Evolutionary conservation across 1,284 basidiomycete genomes (phyloP).

Genomic region (Mycosarcoma maydis): DNA sequence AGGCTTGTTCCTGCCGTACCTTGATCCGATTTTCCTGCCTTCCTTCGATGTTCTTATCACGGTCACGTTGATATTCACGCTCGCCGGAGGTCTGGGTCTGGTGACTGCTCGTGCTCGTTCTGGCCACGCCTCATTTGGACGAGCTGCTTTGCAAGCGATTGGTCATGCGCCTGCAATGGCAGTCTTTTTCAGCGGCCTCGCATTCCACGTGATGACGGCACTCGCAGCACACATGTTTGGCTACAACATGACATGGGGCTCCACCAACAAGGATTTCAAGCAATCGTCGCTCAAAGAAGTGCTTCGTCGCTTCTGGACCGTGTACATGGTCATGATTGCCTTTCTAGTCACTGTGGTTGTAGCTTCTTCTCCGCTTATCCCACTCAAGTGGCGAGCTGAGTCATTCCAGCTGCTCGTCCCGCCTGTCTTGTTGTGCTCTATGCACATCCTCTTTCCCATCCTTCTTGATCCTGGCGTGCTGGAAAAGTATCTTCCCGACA

Average conservation of each 20-base stretch:
- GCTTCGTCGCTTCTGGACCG: conserved; percentile 74
- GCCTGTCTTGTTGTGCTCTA: neutral
- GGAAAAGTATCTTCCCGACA: conserved; percentile 1
- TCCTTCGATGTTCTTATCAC: conserved; percentile 79
- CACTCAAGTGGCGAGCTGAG: conserved; percentile 72
- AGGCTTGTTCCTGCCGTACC: conserved; percentile 74
- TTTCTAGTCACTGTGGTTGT: conserved; percentile 69
- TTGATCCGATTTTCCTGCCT: conserved; percentile 72
- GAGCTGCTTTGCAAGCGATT: conserved; percentile 70
- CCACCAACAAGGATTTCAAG: conserved; percentile 44
- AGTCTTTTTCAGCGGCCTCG: conserved; percentile 34
- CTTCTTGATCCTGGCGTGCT: conserved; percentile 44
- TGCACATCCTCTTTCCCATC: conserved; percentile 46
- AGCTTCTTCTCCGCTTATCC: conserved; percentile 69
- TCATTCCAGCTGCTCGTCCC: conserved; percentile 18
- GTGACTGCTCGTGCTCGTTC: conserved; percentile 80
- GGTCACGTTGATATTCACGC: conserved; percentile 79
- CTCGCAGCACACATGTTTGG: conserved; percentile 81
- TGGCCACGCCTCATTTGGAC: conserved; percentile 71
- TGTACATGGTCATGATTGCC: conserved; percentile 73
- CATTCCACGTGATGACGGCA: conserved; percentile 72
- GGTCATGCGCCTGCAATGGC: conserved; percentile 76
- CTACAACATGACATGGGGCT: conserved; percentile 81
- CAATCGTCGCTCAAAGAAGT: conserved; percentile 61
- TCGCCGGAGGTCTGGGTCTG: conserved; percentile 77